phyloP scores from a whole-genome alignment of 352 stramenopile species.

The Elongisporangium senticosum region DNA sequence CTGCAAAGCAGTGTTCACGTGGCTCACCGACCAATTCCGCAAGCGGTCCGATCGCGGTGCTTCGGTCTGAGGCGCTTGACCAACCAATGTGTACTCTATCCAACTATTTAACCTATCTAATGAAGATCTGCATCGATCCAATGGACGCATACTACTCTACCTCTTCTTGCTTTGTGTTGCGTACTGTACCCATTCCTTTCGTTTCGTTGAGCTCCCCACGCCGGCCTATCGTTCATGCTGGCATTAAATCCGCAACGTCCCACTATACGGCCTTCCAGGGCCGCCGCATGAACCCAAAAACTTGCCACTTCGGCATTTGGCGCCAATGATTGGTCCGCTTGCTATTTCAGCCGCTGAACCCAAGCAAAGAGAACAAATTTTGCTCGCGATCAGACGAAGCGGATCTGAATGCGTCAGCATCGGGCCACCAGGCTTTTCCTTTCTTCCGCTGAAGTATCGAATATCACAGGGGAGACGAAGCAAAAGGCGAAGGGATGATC shows the following conservation, averaged over 20 bases:
- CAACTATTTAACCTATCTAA: background rate
- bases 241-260: background rate
- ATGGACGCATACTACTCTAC: background rate
- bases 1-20: conserved; percentile 39
- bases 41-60: background rate
- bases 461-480: background rate
- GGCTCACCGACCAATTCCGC: conserved; percentile 26
- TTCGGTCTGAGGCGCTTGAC: background rate
- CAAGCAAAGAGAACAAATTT: background rate
- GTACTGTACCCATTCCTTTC: background rate
- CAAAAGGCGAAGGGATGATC: background rate
- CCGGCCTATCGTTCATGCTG: background rate
- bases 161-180: background rate
- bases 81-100: background rate
- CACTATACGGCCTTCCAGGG: background rate
- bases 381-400: background rate
- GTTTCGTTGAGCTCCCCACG: background rate
- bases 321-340: background rate
- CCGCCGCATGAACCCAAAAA: background rate
- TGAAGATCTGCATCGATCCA: background rate
- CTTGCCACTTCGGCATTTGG: background rate
- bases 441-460: background rate
- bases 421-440: background rate
- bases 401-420: background rate
- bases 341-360: background rate